Base-by-base conservation (phyloP, 179 eudicot species). In the Beta macrorhiza region DNA sequence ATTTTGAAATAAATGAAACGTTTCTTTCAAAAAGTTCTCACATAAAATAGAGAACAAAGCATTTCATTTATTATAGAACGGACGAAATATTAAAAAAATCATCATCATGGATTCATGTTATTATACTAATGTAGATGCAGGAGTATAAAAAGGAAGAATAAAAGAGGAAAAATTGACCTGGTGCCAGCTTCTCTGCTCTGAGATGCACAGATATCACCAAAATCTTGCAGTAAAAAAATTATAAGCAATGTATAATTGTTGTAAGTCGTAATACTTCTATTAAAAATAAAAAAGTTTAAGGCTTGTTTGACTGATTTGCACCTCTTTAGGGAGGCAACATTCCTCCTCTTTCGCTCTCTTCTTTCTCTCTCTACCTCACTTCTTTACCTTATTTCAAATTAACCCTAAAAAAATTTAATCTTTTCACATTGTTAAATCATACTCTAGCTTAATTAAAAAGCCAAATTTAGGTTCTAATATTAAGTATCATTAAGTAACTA, bases 261-360 rank as follows among this genome's bases (percentile, higher is more conserved):
- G 3, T 67, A 67, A 32, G 37, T 32, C 37, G 37, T 32, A 32
- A 32, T 32, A 32, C 37, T 70, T 17, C 19, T 3, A 42, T 42
- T 42, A 68, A 37, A 68, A 42, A 13, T 3, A 69, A 44, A 16
- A 51, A 74, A 69, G 22, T n/a, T 22, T n/a, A 6, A 71, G 37
- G 51, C 52, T 49, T 49, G 74, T 81, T 83, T 81, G 87, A 88
- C 82, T 80, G 83, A 72, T 71, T 44, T 85, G 89, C 86, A 85
- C 81, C 86, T 67, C 84, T 75, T 64, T 72, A 16, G 58, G 85
- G 86, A 82, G 83, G 83, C 87, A 88, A 71, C 74, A 72, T 4
- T 78, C 71, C 78, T 8, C 49, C 11, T 69, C 78, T 79, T 32
- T 78, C 78, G 68, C 78, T 70, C 63, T 29, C 78, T 32, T 42